These are phyloP conservation scores for Geotrichum bryndzae DNA, from an alignment of 1,139 yeast genomes.

Conservation along the genomic window DNA sequence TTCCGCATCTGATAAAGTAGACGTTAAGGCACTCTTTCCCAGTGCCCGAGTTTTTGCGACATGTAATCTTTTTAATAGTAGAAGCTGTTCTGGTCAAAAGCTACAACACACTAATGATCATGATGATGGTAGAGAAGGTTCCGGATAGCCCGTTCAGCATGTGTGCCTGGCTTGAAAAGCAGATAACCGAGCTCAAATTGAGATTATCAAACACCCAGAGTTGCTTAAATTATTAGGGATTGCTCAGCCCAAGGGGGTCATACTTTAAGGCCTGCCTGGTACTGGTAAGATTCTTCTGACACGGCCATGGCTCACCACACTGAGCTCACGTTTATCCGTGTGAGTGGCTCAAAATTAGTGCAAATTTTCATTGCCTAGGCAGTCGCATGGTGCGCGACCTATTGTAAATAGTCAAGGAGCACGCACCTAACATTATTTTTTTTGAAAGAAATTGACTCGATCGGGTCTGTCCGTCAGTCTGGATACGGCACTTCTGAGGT, in stretches of 20 bases:
- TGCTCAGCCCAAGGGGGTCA: conserved; percentile 98
- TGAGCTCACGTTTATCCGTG: conserved; percentile 94
- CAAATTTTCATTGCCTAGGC: conserved; percentile 97
- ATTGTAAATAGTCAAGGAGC: conserved; percentile 96
- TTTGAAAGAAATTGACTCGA: conserved; percentile 98
- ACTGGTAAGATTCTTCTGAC: conserved; percentile 95
- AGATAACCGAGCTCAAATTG: conserved; percentile 90
- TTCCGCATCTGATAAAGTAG: conserved; percentile 76
- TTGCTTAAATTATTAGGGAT: conserved; percentile 92
- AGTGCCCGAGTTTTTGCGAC: conserved; percentile 84
- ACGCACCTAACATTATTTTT: conserved; percentile 93
- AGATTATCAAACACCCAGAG: conserved; percentile 96
- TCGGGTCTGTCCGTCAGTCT: conserved; percentile 84
- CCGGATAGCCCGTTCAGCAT: conserved; percentile 97
- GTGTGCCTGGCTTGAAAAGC: conserved; percentile 97
- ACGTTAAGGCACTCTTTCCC: conserved; percentile 85
- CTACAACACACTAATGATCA: conserved; percentile 93
- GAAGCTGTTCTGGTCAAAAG: conserved; percentile 94
- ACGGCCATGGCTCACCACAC: conserved; percentile 98
- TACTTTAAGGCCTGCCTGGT: conserved; percentile 96
- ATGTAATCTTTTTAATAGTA: conserved; percentile 87
- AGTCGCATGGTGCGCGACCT: conserved; percentile 97
- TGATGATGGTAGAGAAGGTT: conserved; percentile 98
- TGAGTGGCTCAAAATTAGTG: conserved; percentile 91
- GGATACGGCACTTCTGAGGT: conserved; percentile 96